Evolutionary conservation across 176 grass and related monocot genomes (phyloP).

Genomic region (Oryza longistaminata): DNA sequence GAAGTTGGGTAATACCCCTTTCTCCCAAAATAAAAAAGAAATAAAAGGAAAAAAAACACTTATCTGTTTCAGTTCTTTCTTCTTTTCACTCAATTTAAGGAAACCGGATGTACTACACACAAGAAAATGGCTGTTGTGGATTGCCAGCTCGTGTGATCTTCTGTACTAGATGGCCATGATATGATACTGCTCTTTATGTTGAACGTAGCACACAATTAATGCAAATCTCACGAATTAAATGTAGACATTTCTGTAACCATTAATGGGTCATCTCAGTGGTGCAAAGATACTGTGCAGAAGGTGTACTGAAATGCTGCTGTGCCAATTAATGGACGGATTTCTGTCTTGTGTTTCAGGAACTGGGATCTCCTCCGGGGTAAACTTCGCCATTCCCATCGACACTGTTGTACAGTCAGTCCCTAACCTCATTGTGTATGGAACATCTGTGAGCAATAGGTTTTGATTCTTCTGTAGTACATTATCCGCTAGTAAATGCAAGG

Average conservation of each 20-base stretch:
- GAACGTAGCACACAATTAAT: neutral
- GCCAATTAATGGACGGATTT: slow-evolving; percentile 22
- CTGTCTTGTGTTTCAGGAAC: slow-evolving; percentile 54
- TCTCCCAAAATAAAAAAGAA: neutral
- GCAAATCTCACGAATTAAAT: slow-evolving; percentile 34
- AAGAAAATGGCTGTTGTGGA: slow-evolving; percentile 14
- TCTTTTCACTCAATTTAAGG: neutral
- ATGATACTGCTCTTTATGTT: slow-evolving; percentile 10
- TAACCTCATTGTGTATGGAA: slow-evolving; percentile 73
- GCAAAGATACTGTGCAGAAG: slow-evolving; percentile 22
- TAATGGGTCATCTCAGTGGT: neutral
- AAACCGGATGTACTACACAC: neutral
- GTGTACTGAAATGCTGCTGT: slow-evolving; percentile 14
- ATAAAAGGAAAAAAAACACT: neutral
- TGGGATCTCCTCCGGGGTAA: slow-evolving; percentile 84
- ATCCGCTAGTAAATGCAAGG: neutral
- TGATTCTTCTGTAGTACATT: slow-evolving; percentile 35
- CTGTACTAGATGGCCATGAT: slow-evolving; percentile 25
- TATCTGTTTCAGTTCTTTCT: neutral
- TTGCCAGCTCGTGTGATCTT: neutral
- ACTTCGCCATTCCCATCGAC: slow-evolving; percentile 86
- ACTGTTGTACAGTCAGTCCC: slow-evolving; percentile 64
- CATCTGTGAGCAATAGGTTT: slow-evolving; percentile 73
- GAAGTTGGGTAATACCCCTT: neutral
- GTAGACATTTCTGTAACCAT: neutral